Conservation (phyloP, 225 moss, liverwort and hornwort genomes). For the Neckera pumila region DNA sequence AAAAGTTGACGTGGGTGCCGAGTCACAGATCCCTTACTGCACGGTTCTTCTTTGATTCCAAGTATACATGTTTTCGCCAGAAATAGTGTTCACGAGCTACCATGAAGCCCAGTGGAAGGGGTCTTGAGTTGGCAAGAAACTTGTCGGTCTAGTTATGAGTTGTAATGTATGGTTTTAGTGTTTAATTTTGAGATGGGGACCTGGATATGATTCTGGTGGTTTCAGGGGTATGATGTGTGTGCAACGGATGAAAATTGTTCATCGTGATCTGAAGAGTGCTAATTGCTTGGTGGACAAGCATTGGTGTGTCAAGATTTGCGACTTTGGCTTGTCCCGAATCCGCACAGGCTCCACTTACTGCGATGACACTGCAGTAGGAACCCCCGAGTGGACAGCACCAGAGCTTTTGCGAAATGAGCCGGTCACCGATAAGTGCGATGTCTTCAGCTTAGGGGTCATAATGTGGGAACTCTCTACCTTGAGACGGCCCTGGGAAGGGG, state of each 20-base stretch:
- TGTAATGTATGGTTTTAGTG: not conserved
- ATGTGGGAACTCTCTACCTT: conserved; percentile 99
- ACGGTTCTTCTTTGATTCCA: not conserved
- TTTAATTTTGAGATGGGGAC: not conserved
- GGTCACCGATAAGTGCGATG: conserved; percentile 89
- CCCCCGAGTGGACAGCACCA: conserved; percentile 98
- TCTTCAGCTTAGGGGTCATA: conserved; percentile 96
- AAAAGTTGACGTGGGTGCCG: not conserved
- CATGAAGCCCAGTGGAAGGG: not conserved
- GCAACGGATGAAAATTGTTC: conserved; percentile 93
- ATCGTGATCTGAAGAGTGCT: conserved; percentile 96
- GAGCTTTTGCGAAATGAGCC: conserved; percentile 92
- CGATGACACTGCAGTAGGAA: conserved; percentile 73
- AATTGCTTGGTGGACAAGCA: conserved; percentile 99
- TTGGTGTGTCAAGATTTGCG: conserved; percentile 89
- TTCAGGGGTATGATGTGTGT: conserved; percentile 97
- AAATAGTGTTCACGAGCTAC: not conserved
- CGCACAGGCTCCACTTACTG: conserved; percentile 54
- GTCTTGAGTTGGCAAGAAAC: not conserved
- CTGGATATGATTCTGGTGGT: not conserved
- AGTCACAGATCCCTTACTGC: not conserved
- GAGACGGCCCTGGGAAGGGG: conserved; percentile 84
- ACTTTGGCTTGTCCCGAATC: conserved; percentile 91
- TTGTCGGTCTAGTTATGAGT: not conserved
- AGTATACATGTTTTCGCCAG: not conserved